Evolutionary conservation across 2,329 filamentous ascomycete genomes (phyloP), one percentile per base, ranked within the genome.

Genomic region (Talaromyces marneffei): DNA sequence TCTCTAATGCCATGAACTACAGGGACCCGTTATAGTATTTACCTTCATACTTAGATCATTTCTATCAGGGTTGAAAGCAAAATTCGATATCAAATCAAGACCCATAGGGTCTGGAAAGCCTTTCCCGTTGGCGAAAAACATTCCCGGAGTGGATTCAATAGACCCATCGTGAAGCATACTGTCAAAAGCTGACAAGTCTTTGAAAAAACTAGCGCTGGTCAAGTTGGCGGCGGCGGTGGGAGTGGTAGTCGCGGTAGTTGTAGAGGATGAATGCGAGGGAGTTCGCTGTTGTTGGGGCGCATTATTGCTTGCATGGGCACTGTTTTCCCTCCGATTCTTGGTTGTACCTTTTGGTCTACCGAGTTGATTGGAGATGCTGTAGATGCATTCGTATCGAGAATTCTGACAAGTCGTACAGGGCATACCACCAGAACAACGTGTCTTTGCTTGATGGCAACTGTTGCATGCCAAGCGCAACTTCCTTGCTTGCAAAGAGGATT

Each of bases 381-480:
- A 59, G 9, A 37, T 16, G 57, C 57, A 59, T 48, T 37, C 31
- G 18, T 31, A 20, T 59, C 25, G 40, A 42, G 48, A 35, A 20
- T 52, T 42, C n/a, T 52, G 57, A 27, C 57, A 59, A 31, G 27
- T 46, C 27, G 46, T 64, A 57, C 66, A 68, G 9, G 66, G 66
- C 29, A 50, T 54, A 10, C 65, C 65, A 5, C 66, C 66, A 2
- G 65, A 66, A 57, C 66, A 67, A 50, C 65, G 20, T 25, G 40
- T 39, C 35, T 57, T 57, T 20, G 37, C 40, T 57, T 57, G 55
- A 35, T 57, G 55, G 40, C 55, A 57, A n/a, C 27, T 57, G 27
- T 57, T 42, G 25, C 57, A 59, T 9, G 57, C 57, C 18, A 44
- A 33, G 57, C 57, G 57, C 20, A 59, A 52, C 44, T 59, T 59